Base-by-base conservation (phyloP, 495 filamentous ascomycete genomes). In the Aspergillus funiculosus region DNA sequence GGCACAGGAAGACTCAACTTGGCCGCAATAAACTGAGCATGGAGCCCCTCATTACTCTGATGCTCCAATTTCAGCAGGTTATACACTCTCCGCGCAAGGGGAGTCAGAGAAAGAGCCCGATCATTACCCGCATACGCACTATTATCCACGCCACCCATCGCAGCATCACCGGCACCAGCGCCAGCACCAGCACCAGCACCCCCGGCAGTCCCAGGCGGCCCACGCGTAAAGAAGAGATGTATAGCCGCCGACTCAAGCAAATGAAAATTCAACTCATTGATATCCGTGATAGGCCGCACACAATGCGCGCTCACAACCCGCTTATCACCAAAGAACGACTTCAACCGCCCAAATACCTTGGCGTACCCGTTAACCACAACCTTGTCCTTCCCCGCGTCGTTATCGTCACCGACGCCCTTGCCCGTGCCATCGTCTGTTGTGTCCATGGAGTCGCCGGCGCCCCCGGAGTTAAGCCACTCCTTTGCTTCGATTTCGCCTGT, bases 401-500 rank as follows among this genome's bases (percentile, higher is more conserved):
- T 28, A 9, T 28, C 9, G 17, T 6, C 17, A 13, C 45, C 58
- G 21, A 41, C 58, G 15, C 51, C 54, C 27, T 68, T 68, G 46
- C 56, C 58, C 13, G 63, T 63, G 36, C 69, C 60, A 5, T 48
- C 50, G 13, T 52, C 43, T 1, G 32, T 46, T 21, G 58, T 71
- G 38, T 77, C 73, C 64, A 76, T 75, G 22, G 63, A 67, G 20
- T 77, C 74, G 8, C 60, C 63, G 5, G 62, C 63, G 44, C 72
- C 69, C 5, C n/a, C n/a, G n/a, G 74, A 61, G 68, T 95, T 87
- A 15, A 89, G 69, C 87, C 88, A 97, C 63, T 86, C 80, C 73
- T 95, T 96, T 29, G 88, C 89, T 72, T 98, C 92, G 44, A 95
- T 80, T 20, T 79, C 73, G 46, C 87, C 92, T 0, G 92, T 97